These are phyloP conservation scores for Boletellus ananas DNA, from an alignment of 768 basidiomycete genomes.

Conservation along the genomic window DNA sequence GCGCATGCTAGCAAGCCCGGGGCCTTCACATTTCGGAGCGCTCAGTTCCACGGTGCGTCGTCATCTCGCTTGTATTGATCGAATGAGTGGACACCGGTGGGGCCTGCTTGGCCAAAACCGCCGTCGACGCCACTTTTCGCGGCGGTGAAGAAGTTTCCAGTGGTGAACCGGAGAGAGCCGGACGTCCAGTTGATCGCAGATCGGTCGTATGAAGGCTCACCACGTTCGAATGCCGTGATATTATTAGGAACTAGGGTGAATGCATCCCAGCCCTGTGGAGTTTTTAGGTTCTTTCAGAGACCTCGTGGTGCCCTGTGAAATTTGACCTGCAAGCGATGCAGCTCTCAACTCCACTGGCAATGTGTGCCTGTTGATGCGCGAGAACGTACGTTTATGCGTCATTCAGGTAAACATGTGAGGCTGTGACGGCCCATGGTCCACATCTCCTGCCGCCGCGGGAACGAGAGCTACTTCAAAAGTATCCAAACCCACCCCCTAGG, in stretches of 20 bases:
- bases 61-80: conserved; percentile 3
- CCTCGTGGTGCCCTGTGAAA: not conserved
- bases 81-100: not conserved
- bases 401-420: too few species aligned
- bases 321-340: too few species aligned
- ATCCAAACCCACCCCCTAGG: too few species aligned
- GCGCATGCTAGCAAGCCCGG: not conserved
- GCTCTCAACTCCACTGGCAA: too few species aligned
- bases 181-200: conserved; percentile 6
- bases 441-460: too few species aligned
- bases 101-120: not conserved
- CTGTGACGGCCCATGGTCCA: too few species aligned
- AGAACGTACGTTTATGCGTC: too few species aligned
- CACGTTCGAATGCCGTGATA: not conserved
- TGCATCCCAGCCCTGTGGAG: not conserved
- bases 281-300: not conserved
- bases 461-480: too few species aligned
- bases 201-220: not conserved
- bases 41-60: not conserved
- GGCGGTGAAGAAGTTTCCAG: not conserved
- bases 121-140: conserved; percentile 5
- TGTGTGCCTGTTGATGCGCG: too few species aligned
- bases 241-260: not conserved
- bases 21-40: not conserved
- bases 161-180: not conserved